Base-by-base conservation (phyloP, 441 rosid species). In the Adansonia gregorii region DNA sequence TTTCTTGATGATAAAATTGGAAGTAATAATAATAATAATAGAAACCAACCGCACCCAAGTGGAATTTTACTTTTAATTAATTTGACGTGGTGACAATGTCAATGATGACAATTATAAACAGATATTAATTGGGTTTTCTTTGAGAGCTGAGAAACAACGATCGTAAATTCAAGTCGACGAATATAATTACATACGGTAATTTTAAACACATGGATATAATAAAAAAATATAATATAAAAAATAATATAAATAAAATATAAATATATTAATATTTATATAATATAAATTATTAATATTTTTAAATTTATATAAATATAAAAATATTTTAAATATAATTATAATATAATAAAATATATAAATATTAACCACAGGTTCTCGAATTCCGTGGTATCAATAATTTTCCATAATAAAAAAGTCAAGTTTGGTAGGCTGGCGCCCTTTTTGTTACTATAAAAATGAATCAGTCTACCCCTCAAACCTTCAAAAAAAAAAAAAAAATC, bases 81-180 rank as follows among this genome's bases (percentile, higher is more conserved):
- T 6, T 1, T 54, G n/a, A 51, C n/a, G 22, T 20, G 10, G 12
- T 58, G 24, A 58, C 41, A 35, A 35, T 35, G 41, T 35, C 27
- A 58, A 20, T 8, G 10, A 19, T 58, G 14, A 55, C 8, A 55
- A 55, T 7, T 7, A 55, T 55, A 55, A 55, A 55, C 60, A 55
- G 60, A 55, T 55, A 35, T 35, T 35, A 35, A 35, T 35, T 35
- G 20, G 63, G 20, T 58, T 8, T 19, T 8, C 8, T 58, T 19
- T 19, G 63, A 20, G 31, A 58, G 63, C 63, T 58, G 63, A 22
- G 20, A 8, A 19, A 19, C 27, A 19, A 6, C 8, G 20, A 14
- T 19, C 0, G 78, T 67, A 4, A 67, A 67, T 58, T 67, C 69
- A 39, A 24, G 52, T 45, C 10, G 75, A 74, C 11, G 17, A 20